Conservation (phyloP, 305 asterid species). For the Fraxinus paxiana region DNA sequence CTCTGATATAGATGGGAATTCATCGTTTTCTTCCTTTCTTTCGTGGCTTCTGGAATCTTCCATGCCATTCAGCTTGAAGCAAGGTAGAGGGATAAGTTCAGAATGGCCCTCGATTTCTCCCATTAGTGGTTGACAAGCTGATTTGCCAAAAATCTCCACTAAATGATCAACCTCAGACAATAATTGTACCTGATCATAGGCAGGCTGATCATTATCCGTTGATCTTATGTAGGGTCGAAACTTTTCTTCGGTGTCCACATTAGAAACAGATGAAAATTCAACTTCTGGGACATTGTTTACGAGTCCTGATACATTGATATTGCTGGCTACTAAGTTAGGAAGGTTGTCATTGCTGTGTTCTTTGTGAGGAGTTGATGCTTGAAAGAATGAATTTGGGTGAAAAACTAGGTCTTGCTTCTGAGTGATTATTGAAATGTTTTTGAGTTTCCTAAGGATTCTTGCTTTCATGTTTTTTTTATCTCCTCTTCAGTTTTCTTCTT, state of each 20-base stretch:
- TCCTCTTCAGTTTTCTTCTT: slow-evolving; percentile 1
- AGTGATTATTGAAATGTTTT: slow-evolving; percentile 38
- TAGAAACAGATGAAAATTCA: slow-evolving; percentile 11
- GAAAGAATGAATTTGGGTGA: slow-evolving; percentile 25
- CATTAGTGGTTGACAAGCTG: slow-evolving; percentile 14
- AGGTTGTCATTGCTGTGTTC: slow-evolving; percentile 1
- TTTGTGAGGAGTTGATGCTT: slow-evolving; percentile 14
- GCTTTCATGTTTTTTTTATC: slow-evolving; percentile 43
- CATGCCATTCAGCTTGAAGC: slow-evolving; percentile 6
- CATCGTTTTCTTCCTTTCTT: slow-evolving; percentile 8
- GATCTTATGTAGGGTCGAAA: slow-evolving; percentile 4
- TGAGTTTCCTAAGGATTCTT: slow-evolving; percentile 45
- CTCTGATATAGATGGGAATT: neutral
- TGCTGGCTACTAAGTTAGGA: neutral
- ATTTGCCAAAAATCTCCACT: slow-evolving; percentile 2
- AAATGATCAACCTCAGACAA: slow-evolving; percentile 6
- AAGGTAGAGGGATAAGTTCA: slow-evolving; percentile 4
- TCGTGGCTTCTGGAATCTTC: slow-evolving; percentile 16
- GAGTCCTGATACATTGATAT: slow-evolving; percentile 4
- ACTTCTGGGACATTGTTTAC: slow-evolving; percentile 20
- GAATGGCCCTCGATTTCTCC: neutral
- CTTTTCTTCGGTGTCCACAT: slow-evolving; percentile 6
- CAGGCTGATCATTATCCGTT: neutral
- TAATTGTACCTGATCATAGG: slow-evolving; percentile 21
- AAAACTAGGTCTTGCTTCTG: slow-evolving; percentile 27